phyloP scores from a whole-genome alignment of 345 rosid genomes.

The Syzygium aromaticum region DNA sequence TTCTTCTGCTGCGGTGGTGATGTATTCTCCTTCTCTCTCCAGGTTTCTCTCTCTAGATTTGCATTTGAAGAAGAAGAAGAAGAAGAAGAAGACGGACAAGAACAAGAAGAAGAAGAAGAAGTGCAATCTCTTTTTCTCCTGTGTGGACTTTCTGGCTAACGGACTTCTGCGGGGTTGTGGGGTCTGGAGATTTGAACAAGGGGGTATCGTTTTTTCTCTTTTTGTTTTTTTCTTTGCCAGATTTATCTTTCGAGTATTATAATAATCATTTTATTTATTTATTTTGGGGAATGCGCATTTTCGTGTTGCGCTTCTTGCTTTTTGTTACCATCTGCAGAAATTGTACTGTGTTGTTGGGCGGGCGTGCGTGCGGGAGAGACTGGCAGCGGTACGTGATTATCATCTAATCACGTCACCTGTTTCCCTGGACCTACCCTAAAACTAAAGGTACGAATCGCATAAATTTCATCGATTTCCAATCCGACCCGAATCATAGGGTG shows the following conservation, averaged over 20 bases:
- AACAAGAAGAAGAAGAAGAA: neutral
- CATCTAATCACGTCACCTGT: neutral
- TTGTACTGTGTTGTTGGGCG: neutral
- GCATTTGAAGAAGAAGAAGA: neutral
- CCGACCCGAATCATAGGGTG: neutral
- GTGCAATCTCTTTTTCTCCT: neutral
- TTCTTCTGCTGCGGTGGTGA: neutral
- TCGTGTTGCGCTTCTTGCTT: constrained; percentile 4
- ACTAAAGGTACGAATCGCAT: neutral
- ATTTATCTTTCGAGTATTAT: neutral
- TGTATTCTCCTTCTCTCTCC: neutral
- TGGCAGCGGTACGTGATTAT: neutral
- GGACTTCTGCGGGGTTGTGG: constrained; percentile 18
- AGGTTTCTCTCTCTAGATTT: neutral
- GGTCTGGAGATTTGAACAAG: constrained; percentile 15
- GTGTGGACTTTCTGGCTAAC: constrained; percentile 6
- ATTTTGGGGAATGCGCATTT: neutral
- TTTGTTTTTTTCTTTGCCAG: neutral
- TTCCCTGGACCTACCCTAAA: neutral
- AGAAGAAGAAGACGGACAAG: neutral
- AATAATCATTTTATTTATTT: neutral
- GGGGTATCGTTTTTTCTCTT: neutral
- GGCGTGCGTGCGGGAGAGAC: neutral
- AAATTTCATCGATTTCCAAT: neutral
- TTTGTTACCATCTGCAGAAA: constrained; percentile 10